These are phyloP conservation scores for Umbelopsis ramanniana DNA, from an alignment of 192 early-diverging fungal species.

Conservation along the genomic window DNA sequence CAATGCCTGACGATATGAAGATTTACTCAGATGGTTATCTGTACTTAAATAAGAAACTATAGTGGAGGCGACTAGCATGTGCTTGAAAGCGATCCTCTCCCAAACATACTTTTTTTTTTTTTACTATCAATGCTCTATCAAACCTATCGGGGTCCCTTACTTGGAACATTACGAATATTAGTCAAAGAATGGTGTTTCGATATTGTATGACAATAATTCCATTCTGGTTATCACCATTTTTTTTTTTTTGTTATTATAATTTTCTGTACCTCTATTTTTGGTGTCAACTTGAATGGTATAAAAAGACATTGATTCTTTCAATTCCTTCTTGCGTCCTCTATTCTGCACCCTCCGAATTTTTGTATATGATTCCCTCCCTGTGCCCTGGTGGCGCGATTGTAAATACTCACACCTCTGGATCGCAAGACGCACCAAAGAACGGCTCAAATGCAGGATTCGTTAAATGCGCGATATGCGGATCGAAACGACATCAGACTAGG, in stretches of 20 bases:
- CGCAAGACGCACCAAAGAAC: neutral
- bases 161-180: too few relatives aligned
- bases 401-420: slow-evolving; percentile 1
- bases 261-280: neutral
- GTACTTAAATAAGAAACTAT: too few relatives aligned
- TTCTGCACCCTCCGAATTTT: neutral
- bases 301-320: neutral
- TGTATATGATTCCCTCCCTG: slow-evolving; percentile 10
- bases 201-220: neutral
- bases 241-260: slow-evolving; percentile 3
- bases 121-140: neutral
- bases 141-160: too few relatives aligned
- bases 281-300: neutral
- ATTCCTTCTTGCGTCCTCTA: neutral
- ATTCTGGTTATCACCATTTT: neutral
- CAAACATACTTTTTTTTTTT: too few relatives aligned
- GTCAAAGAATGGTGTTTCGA: neutral
- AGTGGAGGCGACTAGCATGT: too few relatives aligned
- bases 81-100: too few relatives aligned
- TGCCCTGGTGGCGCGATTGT: slow-evolving; percentile 24
- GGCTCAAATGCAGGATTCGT: slow-evolving; percentile 3
- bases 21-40: too few relatives aligned
- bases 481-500: slow-evolving; percentile 17
- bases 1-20: too few relatives aligned
- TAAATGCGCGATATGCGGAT: slow-evolving; percentile 18